These are phyloP conservation scores for Caloboletus firmus DNA, from an alignment of 1,284 basidiomycete genomes.

Conservation along the genomic window DNA sequence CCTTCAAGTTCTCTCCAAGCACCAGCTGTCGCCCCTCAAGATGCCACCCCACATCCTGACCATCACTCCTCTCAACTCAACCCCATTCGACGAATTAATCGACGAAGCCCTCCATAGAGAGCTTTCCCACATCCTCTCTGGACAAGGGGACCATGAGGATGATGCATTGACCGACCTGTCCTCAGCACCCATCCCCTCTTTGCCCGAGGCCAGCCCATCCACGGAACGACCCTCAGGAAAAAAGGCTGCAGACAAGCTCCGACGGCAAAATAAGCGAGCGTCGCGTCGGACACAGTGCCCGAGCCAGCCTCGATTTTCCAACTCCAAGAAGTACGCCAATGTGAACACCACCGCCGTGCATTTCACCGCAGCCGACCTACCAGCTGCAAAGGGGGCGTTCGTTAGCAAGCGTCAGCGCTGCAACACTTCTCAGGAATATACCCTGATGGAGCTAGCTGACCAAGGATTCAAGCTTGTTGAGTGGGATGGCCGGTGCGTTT, in stretches of 20 bases:
- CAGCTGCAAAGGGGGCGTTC: not conserved
- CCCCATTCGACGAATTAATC: not conserved
- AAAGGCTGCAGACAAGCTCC: not conserved
- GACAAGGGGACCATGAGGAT: not conserved
- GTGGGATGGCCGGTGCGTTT: not conserved
- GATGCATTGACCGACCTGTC: too few relatives aligned
- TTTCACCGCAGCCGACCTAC: not conserved
- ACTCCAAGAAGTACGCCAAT: not conserved
- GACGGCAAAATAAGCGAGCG: not conserved
- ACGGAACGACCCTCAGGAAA: not conserved
- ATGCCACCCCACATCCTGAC: too few relatives aligned
- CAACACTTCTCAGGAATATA: not conserved
- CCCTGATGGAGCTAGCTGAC: not conserved
- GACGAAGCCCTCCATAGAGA: not conserved
- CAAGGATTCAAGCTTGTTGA: not conserved
- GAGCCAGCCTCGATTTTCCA: not conserved
- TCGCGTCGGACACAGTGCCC: not conserved
- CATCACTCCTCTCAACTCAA: too few relatives aligned
- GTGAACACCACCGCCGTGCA: not conserved
- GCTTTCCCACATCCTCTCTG: not conserved
- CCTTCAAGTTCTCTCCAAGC: too few relatives aligned
- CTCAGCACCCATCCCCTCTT: not conserved
- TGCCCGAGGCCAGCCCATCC: not conserved
- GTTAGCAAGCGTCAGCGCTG: not conserved
- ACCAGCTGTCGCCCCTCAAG: too few relatives aligned